A percentile compares a stretch with the other conserved stretches of the same genome.
These are phyloP conservation scores for Pleomassaria siparia DNA, from an alignment of 2,329 filamentous ascomycete genomes.

Conservation along the genomic window DNA sequence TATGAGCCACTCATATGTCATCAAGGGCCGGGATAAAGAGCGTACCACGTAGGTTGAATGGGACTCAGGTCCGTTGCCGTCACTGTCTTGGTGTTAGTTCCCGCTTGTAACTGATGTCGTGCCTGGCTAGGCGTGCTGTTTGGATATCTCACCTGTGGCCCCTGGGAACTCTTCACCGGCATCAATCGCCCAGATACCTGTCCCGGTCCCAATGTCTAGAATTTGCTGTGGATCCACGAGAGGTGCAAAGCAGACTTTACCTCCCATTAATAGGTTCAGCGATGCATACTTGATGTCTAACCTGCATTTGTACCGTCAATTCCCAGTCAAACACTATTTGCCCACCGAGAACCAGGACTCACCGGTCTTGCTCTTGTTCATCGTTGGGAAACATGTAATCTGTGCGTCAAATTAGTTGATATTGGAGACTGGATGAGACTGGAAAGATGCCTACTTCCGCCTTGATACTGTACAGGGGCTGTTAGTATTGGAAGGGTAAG, in stretches of 20 bases:
- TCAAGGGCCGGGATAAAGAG: background rate
- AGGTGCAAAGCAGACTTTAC: slow-evolving; percentile 27
- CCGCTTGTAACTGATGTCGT: background rate
- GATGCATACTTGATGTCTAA: slow-evolving; percentile 26
- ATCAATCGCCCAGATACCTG: slow-evolving; percentile 40
- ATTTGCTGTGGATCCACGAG: slow-evolving; percentile 28
- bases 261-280: slow-evolving; percentile 17
- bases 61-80: slow-evolving; percentile 39
- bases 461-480: slow-evolving; percentile 7
- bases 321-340: background rate
- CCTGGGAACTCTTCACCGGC: slow-evolving; percentile 30
- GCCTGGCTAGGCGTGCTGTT: background rate
- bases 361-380: slow-evolving; percentile 28
- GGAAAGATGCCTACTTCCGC: slow-evolving; percentile 14
- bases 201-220: slow-evolving; percentile 35
- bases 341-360: background rate
- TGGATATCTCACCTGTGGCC: slow-evolving; percentile 3
- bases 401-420: background rate
- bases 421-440: too few relatives aligned
- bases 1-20: background rate
- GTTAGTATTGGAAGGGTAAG: background rate
- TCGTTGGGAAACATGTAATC: slow-evolving; percentile 29
- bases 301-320: background rate
- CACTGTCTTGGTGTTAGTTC: slow-evolving; percentile 1
- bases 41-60: slow-evolving; percentile 32